These are phyloP conservation scores for Neurospora sp. DNA, from an alignment of 495 filamentous ascomycete genomes.

Conservation along the genomic window DNA sequence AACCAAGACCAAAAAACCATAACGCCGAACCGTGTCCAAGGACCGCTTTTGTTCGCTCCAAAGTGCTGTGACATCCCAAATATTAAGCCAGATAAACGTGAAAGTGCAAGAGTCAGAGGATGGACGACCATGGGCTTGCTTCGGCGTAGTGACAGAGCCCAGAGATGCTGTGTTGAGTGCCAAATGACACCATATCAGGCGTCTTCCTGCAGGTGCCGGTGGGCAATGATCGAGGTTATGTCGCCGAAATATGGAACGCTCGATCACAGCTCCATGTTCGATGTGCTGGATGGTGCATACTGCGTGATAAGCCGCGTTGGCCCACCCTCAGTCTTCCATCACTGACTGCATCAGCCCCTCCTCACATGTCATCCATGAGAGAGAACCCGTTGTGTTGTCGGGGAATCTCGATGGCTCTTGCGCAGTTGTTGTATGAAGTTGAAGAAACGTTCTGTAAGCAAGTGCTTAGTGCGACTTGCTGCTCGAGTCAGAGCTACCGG, in stretches of 20 bases:
- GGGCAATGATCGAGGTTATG: not conserved
- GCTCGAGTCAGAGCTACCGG: constrained; percentile 18
- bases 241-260: not conserved
- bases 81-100: not conserved
- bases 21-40: not conserved
- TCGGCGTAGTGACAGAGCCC: not conserved
- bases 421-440: not conserved
- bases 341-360: not conserved
- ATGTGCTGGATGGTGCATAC: not conserved
- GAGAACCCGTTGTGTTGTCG: not conserved
- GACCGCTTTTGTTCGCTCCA: not conserved
- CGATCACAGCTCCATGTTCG: not conserved
- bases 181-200: not conserved
- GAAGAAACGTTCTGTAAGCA: not conserved
- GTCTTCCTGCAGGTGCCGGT: not conserved
- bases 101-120: not conserved
- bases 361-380: not conserved
- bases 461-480: constrained; percentile 14
- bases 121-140: not conserved
- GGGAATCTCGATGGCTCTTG: not conserved
- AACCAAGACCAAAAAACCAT: not conserved
- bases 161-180: not conserved
- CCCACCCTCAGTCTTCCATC: not conserved
- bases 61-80: not conserved
- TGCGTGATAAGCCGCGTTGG: not conserved